Percentiles rank a stretch among this genome's conserved stretches.
phyloP scores from a whole-genome alignment of 495 filamentous ascomycete genomes.

The Terfezia claveryi region DNA sequence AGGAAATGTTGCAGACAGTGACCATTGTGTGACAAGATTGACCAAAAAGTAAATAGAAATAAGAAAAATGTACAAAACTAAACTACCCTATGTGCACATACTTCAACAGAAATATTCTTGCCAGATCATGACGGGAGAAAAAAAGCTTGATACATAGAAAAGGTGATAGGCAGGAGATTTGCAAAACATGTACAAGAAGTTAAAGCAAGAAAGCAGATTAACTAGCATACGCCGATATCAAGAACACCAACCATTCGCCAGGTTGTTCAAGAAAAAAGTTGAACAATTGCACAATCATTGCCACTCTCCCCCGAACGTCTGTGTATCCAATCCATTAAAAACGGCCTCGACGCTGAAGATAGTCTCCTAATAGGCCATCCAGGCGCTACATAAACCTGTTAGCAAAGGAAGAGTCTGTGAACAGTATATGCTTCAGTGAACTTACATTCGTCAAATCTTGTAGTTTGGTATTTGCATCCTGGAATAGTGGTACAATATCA shows the following conservation, averaged over 20 bases:
- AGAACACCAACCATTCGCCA: too few relatives aligned
- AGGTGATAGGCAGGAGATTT: neutral
- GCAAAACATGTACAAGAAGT: neutral
- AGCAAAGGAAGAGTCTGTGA: slow-evolving; percentile 3
- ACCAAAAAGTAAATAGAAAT: neutral
- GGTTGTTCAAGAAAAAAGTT: too few relatives aligned
- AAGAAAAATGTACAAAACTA: neutral
- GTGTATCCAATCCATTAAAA: neutral
- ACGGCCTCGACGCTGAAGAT: slow-evolving; percentile 45
- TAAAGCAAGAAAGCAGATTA: neutral
- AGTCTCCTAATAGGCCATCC: slow-evolving; percentile 67
- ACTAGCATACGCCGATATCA: neutral
- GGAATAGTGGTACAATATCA: slow-evolving; percentile 56
- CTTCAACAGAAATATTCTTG: too few relatives aligned
- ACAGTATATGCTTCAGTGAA: slow-evolving; percentile 4
- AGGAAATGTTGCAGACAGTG: neutral
- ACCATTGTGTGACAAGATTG: too few relatives aligned
- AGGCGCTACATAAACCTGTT: slow-evolving; percentile 31
- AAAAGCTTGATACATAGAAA: neutral
- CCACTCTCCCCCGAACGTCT: too few relatives aligned
- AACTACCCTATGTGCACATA: neutral
- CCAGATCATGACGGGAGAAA: too few relatives aligned
- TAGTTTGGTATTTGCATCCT: slow-evolving; percentile 58
- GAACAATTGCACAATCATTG: too few relatives aligned
- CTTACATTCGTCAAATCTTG: slow-evolving; percentile 57